phyloP scores from a whole-genome alignment of 2,329 filamentous ascomycete genomes.

The Curvularia sp. region DNA sequence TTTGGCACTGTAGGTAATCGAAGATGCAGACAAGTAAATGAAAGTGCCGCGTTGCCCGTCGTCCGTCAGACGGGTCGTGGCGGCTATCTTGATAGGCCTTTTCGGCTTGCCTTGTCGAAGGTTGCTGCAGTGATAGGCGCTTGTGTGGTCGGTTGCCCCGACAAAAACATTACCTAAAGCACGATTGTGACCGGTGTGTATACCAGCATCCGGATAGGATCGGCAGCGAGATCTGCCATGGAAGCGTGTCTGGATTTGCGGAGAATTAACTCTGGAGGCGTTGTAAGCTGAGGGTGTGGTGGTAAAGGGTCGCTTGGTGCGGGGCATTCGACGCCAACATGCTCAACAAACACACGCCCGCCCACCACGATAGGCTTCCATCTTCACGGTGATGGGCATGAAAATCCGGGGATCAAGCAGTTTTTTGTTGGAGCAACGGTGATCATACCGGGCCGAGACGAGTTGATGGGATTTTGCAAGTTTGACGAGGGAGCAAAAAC shows the following conservation, averaged over 20 bases:
- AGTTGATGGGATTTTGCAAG: slow-evolving; percentile 13
- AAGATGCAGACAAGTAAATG: background rate
- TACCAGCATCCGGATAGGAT: slow-evolving; percentile 27
- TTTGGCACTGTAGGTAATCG: background rate
- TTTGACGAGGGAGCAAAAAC: slow-evolving; percentile 9
- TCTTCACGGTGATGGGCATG: background rate
- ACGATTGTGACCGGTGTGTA: slow-evolving; percentile 12
- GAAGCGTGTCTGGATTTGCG: slow-evolving; percentile 36
- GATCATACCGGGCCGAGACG: slow-evolving; percentile 11
- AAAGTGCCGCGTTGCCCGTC: background rate
- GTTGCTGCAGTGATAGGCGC: slow-evolving; percentile 20
- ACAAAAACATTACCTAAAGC: slow-evolving; percentile 10
- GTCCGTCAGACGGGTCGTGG: slow-evolving; percentile 8
- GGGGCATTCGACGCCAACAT: slow-evolving; percentile 18
- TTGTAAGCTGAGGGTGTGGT: slow-evolving; percentile 26
- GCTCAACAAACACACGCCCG: background rate
- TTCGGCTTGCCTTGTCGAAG: slow-evolving; percentile 1
- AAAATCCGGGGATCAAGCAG: slow-evolving; percentile 3
- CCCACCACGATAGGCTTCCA: background rate
- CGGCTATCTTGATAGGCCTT: slow-evolving; percentile 13
- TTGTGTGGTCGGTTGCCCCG: slow-evolving; percentile 10
- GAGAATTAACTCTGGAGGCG: slow-evolving; percentile 25
- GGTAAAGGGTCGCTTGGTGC: slow-evolving; percentile 14
- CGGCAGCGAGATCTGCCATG: slow-evolving; percentile 33
- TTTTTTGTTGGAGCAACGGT: slow-evolving; percentile 4